phyloP scores from a whole-genome alignment of 148 eudicot species.

The Nyssa sinensis region DNA sequence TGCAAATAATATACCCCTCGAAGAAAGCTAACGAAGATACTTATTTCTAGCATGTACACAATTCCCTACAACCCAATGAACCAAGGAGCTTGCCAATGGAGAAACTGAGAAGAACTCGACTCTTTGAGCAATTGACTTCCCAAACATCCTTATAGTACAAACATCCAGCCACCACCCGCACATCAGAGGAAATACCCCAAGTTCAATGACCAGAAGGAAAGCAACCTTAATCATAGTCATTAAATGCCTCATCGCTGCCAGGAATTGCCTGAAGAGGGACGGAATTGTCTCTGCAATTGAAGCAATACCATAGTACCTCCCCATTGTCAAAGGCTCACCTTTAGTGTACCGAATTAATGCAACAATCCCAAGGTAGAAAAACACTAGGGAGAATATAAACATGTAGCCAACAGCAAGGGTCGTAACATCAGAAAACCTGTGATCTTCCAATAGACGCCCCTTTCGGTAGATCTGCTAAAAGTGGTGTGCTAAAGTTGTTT shows the following conservation, averaged over 20 bases:
- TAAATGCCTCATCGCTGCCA: conserved; percentile 87
- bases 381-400: conserved; percentile 73
- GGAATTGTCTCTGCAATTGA: conserved; percentile 82
- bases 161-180: conserved; percentile 99
- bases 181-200: conserved; percentile 94
- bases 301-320: conserved; percentile 88
- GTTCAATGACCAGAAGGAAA: conserved; percentile 91
- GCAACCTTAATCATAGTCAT: conserved; percentile 98
- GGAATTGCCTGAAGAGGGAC: conserved; percentile 80
- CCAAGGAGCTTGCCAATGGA: conserved; percentile 85
- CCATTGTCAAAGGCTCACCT: conserved; percentile 88
- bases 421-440: conserved; percentile 84
- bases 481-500: conserved; percentile 42
- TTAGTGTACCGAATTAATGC: conserved; percentile 75
- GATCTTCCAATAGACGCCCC: conserved; percentile 67
- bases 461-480: conserved; percentile 58
- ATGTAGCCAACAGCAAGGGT: conserved; percentile 94
- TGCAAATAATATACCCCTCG: conserved; percentile 68
- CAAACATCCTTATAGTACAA: conserved; percentile 93
- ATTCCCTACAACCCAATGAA: conserved; percentile 98
- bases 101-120: conserved; percentile 83
- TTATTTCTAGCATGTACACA: conserved; percentile 89
- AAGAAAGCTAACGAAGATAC: conserved; percentile 96
- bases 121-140: conserved; percentile 79
- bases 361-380: conserved; percentile 77